Base-by-base conservation (phyloP, 768 basidiomycete species). In the Kwoniella heveanensis region DNA sequence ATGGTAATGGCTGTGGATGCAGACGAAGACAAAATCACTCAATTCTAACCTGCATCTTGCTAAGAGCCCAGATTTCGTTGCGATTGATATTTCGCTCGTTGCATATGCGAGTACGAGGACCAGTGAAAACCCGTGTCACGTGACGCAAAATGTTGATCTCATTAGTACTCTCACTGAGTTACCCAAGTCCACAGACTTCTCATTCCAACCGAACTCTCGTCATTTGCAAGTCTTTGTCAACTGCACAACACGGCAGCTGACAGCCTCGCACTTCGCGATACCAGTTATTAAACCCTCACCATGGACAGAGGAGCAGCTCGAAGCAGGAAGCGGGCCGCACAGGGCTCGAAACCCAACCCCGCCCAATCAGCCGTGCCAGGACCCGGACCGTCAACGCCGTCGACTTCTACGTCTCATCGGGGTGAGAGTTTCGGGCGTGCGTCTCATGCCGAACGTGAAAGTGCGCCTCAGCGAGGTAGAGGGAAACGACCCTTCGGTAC, bases 271-370 rank as follows among this genome's bases (percentile, higher is more conserved):
- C n/a, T n/a, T n/a, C n/a, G n/a, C n/a, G n/a, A n/a, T n/a, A n/a
- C n/a, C n/a, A n/a, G n/a, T n/a, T n/a, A n/a, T n/a, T n/a, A n/a
- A n/a, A n/a, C n/a, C n/a, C n/a, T n/a, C n/a, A 19, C 21, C 2
- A 76, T 76, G 74, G 74, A 76, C 66, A 67, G 68, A 62, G 74
- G 74, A 15, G 74, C 74, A 54, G 74, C 74, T n/a, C 61, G 74
- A 51, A 69, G 66, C 44, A 55, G 68, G 9, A 76, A 73, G 51
- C 21, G 68, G 25, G 62, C 69, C 5, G 50, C 52, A 8, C 26
- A 15, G 25, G 26, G 36, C 21, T 17, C 25, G 4, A 46, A 51
- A 29, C 44, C 30, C 3, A 46, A 51, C 27, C 44, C 30, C 3
- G 30, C 48, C 27, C 39, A 55, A 53, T 32, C 55, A 22, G 19